phyloP scores from a whole-genome alignment of 495 filamentous ascomycete species.

The Pseudoneurospora amorphoporcata region DNA sequence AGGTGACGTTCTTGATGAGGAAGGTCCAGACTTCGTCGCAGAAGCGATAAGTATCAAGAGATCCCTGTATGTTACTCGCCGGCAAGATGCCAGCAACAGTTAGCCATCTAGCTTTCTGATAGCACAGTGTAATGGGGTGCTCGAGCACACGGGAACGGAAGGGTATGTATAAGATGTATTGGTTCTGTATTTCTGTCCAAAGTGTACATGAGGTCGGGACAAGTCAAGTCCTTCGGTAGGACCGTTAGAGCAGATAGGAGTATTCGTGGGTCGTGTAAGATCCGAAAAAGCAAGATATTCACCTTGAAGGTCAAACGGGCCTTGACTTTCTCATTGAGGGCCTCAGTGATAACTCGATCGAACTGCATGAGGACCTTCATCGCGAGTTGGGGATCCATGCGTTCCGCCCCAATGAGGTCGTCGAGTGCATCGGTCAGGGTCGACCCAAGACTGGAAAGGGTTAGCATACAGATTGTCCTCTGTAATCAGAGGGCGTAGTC shows the following conservation, averaged over 20 bases:
- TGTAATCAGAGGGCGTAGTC: not conserved
- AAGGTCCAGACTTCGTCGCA: slow-evolving; percentile 99
- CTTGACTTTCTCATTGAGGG: slow-evolving; percentile 84
- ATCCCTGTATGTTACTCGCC: slow-evolving; percentile 50
- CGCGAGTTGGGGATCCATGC: slow-evolving; percentile 93
- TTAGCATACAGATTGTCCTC: slow-evolving; percentile 3
- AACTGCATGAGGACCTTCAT: slow-evolving; percentile 96
- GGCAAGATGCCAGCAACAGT: not conserved
- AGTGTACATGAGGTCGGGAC: not conserved
- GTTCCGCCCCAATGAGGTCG: slow-evolving; percentile 81
- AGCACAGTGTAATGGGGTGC: not conserved
- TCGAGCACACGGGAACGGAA: not conserved
- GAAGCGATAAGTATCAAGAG: slow-evolving; percentile 98
- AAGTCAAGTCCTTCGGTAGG: not conserved
- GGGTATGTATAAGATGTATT: not conserved
- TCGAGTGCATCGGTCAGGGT: slow-evolving; percentile 94
- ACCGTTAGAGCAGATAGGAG: not conserved
- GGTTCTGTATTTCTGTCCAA: not conserved
- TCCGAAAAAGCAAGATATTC: slow-evolving; percentile 13
- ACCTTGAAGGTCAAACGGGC: slow-evolving; percentile 93
- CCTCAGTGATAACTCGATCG: slow-evolving; percentile 79
- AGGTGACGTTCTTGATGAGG: slow-evolving; percentile 93
- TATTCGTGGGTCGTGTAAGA: not conserved
- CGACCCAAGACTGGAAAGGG: slow-evolving; percentile 64
- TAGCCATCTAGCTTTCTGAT: not conserved